These are phyloP conservation scores for Monosporozyma siamensis DNA, from an alignment of 805 yeast genomes.

Conservation along the genomic window DNA sequence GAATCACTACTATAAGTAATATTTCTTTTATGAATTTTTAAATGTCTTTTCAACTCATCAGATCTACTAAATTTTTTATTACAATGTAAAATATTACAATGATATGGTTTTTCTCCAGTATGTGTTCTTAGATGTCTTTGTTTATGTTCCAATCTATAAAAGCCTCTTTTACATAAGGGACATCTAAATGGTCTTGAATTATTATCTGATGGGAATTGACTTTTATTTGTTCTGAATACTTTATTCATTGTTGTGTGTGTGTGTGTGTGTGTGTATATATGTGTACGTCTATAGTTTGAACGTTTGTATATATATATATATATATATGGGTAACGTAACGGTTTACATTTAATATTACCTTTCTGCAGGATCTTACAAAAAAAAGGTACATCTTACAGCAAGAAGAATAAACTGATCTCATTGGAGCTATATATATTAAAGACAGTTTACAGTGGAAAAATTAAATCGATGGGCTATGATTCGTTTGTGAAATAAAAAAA, in stretches of 20 bases:
- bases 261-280: neutral
- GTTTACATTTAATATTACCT: too few species aligned
- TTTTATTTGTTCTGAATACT: neutral
- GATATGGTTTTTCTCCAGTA: slow-evolving; percentile 87
- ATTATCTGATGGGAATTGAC: slow-evolving; percentile 9
- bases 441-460: too few species aligned
- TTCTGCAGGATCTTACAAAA: too few species aligned
- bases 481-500: too few species aligned
- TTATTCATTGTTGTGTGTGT: neutral
- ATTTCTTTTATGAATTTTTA: slow-evolving; percentile 50
- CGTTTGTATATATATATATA: neutral
- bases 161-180: slow-evolving; percentile 73
- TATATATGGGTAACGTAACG: too few species aligned
- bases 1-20: neutral
- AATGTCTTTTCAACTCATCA: slow-evolving; percentile 79
- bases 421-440: too few species aligned
- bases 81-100: slow-evolving; percentile 73
- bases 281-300: neutral
- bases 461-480: too few species aligned
- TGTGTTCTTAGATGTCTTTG: slow-evolving; percentile 85
- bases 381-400: too few species aligned
- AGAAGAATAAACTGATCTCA: too few species aligned
- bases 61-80: slow-evolving; percentile 65
- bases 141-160: slow-evolving; percentile 81
- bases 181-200: slow-evolving; percentile 65